Base-by-base conservation (phyloP, 2,329 filamentous ascomycete genomes). In the Grosmannia huntii region DNA sequence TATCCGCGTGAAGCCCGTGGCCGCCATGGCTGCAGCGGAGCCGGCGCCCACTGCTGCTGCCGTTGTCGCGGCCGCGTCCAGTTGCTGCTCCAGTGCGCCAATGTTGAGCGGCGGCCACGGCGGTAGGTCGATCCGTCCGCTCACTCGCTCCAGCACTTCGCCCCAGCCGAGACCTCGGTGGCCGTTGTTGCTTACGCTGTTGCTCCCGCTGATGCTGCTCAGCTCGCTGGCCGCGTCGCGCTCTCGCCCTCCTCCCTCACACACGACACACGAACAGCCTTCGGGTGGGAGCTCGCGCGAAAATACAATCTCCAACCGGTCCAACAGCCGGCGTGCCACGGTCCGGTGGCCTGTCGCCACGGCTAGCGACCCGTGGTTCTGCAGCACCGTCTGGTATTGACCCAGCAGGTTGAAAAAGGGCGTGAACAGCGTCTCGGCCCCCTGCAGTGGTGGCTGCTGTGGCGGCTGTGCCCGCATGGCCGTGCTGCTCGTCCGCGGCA, bases 321-420 rank as follows among this genome's bases (percentile, higher is more conserved):
- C 92, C 5, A 97, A 79, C 27, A 97, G 74, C 56, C 91, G 83
- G 5, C 94, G 84, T 4, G 94, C 94, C n/a, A 97, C 88, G 0
- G 92, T 96, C 57, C 89, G 84, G 70, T 97, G 96, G 6, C 94
- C 94, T 0, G 92, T 97, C 19, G 94, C 94, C 1, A 97, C 94
- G 2, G 94, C 94, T 5, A 99, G 75, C 0, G 92, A 97, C 4
- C 94, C 94, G 65, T 87, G 89, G 62, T 87, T 90, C 49, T 80
- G 76, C 62, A 97, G 78, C 4, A 99, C 91, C 3, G 82, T 80
- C 62, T 86, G 82, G 68, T 96, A 97, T 66, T 95, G 87, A 64
- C 95, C 87, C 25, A 99, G 77, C 2, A 96, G 78, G 62, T 83
- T 85, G 69, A 88, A 87, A 64, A 94, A 89, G 0, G 90, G 89